Evolutionary conservation across 495 filamentous ascomycete species (phyloP).

Genomic region (Barbatosphaeria neglecta): DNA sequence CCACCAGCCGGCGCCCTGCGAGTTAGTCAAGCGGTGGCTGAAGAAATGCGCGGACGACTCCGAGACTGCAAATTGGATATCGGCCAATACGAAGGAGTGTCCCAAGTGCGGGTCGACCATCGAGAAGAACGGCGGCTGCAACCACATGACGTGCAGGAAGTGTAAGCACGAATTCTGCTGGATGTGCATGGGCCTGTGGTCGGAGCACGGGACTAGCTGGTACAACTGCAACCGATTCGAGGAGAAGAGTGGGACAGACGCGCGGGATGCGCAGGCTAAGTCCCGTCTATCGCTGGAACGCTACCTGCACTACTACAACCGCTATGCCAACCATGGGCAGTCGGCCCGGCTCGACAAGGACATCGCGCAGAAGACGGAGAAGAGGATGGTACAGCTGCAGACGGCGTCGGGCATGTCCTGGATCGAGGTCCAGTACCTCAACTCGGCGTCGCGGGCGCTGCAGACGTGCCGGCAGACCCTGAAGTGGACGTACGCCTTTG

Average conservation of each 20-base stretch:
- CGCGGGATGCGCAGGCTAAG: slow-evolving; percentile 78
- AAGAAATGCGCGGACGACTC: slow-evolving; percentile 98
- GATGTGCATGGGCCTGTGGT: slow-evolving; percentile 99
- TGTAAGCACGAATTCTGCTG: slow-evolving; percentile 99
- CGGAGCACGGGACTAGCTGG: slow-evolving; percentile 98
- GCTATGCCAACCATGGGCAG: slow-evolving; percentile 97
- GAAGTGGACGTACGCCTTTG: slow-evolving; percentile 99
- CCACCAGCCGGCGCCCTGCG: slow-evolving; percentile 87
- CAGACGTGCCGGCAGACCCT: slow-evolving; percentile 94
- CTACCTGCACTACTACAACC: slow-evolving; percentile 97
- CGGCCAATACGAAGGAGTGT: slow-evolving; percentile 96
- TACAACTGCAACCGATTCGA: slow-evolving; percentile 98
- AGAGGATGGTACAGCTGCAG: slow-evolving; percentile 96
- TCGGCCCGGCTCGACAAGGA: slow-evolving; percentile 95
- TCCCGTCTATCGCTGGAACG: slow-evolving; percentile 83
- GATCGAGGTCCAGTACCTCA: slow-evolving; percentile 97
- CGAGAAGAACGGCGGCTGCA: slow-evolving; percentile 98
- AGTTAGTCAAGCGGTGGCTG: slow-evolving; percentile 87
- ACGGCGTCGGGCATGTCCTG: slow-evolving; percentile 89
- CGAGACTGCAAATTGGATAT: slow-evolving; percentile 98
- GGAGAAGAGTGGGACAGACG: slow-evolving; percentile 85
- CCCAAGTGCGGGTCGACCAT: slow-evolving; percentile 93
- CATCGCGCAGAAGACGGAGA: slow-evolving; percentile 89
- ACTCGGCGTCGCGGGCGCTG: slow-evolving; percentile 82
- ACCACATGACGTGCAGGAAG: slow-evolving; percentile 99